Base-by-base conservation (phyloP, 768 basidiomycete species). In the Suillus weaverae region DNA sequence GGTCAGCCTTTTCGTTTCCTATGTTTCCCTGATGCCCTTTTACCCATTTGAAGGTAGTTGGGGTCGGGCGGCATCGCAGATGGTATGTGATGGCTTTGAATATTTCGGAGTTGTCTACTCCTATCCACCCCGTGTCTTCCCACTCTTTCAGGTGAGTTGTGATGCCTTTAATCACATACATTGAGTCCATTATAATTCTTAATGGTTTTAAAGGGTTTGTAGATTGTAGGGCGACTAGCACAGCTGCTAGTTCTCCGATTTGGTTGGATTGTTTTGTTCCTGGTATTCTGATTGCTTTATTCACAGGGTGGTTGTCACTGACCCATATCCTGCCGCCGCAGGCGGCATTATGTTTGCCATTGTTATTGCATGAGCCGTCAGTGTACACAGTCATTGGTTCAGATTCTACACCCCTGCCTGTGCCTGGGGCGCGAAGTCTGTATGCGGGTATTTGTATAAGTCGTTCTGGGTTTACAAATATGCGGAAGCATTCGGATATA, bases 311-410 rank as follows among this genome's bases (percentile, higher is more conserved):
- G 6, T 62, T 20, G 0, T 0, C 36, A 14, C 2, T 63, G 13
- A 30, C 13, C 68, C 67, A 73, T 0, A 70, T 26, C 0, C 70
- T 68, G 0, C 66, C 61, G 0, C 75, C 75, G 0, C 71, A 71
- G 4, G 0, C 11, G 0, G 74, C 73, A 14, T 74, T 33, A 0
- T 9, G 22, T 13, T 65, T 67, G 0, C 72, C 70, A 33, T 76
- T 76, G 0, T 70, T 63, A 0, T 61, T 1, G 63, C 74, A 74
- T 0, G 73, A 69, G 0, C 72, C 69, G n/a, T 73, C 71, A 0
- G 74, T 78, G 44, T 76, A 77, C 13, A 2, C 2, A 9, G n/a
- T n/a, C n/a, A n/a, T n/a, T n/a, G n/a, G n/a, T n/a, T n/a, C n/a
- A n/a, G n/a, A n/a, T n/a, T n/a, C n/a, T n/a, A n/a, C n/a, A n/a